Percentiles rank a stretch among this genome's conserved stretches.
Conservation (phyloP, 441 rosid species). For the Bruguiera hainesii region DNA sequence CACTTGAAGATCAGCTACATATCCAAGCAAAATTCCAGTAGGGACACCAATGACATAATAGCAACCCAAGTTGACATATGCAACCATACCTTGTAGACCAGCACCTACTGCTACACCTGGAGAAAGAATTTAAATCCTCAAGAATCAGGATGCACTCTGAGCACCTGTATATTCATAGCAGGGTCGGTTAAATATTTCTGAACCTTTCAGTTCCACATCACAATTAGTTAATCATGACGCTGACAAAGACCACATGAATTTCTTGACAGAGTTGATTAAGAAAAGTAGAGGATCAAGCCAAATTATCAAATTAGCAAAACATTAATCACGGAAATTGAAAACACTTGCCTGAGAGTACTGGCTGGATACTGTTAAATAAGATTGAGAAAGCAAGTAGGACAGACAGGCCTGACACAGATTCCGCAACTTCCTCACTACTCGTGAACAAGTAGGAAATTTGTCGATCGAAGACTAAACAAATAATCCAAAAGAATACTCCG, state of each 20-base stretch:
- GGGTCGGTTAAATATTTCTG: neutral
- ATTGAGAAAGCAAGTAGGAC: slow-evolving; percentile 53
- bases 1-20: slow-evolving; percentile 33
- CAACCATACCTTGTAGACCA: slow-evolving; percentile 39
- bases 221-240: no score
- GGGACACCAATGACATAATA: slow-evolving; percentile 47
- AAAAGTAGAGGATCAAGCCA: no score
- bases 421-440: slow-evolving; percentile 36
- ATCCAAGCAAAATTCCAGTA: slow-evolving; percentile 45
- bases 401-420: slow-evolving; percentile 42
- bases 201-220: neutral
- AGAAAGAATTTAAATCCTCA: slow-evolving; percentile 26
- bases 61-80: slow-evolving; percentile 36
- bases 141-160: neutral
- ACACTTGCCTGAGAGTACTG: slow-evolving; percentile 45
- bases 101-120: slow-evolving; percentile 48
- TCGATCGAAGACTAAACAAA: slow-evolving; percentile 44
- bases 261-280: no score
- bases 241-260: no score
- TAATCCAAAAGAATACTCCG: slow-evolving; percentile 36
- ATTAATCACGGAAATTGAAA: no score
- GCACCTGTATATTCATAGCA: neutral
- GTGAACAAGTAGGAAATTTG: slow-evolving; percentile 48
- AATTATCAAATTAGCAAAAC: no score
- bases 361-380: slow-evolving; percentile 55